Percentiles rank a stretch among this genome's conserved stretches.
phyloP scores from a whole-genome alignment of 2,329 filamentous ascomycete species.

The Botrytis galanthina region DNA sequence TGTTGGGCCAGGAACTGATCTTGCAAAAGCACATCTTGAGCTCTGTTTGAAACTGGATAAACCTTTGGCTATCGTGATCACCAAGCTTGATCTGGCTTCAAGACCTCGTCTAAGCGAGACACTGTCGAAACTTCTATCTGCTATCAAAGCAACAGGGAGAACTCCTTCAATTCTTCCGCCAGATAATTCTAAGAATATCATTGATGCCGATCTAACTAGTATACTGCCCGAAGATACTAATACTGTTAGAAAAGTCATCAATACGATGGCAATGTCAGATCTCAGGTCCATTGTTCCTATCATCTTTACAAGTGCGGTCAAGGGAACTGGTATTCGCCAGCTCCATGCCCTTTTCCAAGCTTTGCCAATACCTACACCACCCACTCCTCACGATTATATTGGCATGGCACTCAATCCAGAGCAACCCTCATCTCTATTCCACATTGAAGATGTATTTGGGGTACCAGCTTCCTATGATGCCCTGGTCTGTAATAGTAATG shows the following conservation, averaged over 20 bases:
- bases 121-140: conserved; percentile 70
- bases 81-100: conserved; percentile 85
- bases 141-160: conserved; percentile 72
- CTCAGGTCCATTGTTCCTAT: conserved; percentile 67
- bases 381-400: conserved; percentile 54
- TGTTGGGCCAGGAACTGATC: conserved; percentile 60
- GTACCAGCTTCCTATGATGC: conserved; percentile 62
- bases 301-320: conserved; percentile 81
- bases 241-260: conserved; percentile 57
- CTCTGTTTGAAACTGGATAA: conserved; percentile 78
- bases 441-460: conserved; percentile 87
- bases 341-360: conserved; percentile 77
- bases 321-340: conserved; percentile 75
- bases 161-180: conserved; percentile 70
- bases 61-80: conserved; percentile 79
- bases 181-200: conserved; percentile 49
- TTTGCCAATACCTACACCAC: conserved; percentile 65
- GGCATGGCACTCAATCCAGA: conserved; percentile 55
- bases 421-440: conserved; percentile 68
- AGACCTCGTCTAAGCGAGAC: conserved; percentile 67
- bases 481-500: conserved; percentile 42
- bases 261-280: conserved; percentile 45
- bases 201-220: conserved; percentile 50
- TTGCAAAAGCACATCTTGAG: conserved; percentile 77
- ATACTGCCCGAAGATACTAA: conserved; percentile 56